Evolutionary conservation across 352 stramenopile species (phyloP).

Genomic region (Globisporangium paroecandrum): DNA sequence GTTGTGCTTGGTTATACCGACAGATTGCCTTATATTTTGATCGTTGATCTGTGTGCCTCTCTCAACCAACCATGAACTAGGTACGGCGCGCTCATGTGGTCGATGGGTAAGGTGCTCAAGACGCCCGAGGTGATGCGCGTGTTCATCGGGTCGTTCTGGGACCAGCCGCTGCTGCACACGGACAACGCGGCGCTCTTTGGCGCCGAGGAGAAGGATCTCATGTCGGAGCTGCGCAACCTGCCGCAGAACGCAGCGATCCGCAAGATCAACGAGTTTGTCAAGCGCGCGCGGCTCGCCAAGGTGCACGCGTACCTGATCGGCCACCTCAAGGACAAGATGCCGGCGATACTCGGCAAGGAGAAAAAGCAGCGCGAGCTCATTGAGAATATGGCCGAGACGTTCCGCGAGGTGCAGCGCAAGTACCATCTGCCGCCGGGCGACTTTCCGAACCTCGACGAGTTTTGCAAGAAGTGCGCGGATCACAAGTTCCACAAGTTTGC

Average conservation of each 20-base stretch:
- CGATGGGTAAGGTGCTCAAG: conserved; percentile 96
- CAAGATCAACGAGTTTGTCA: conserved; percentile 95
- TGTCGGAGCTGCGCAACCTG: conserved; percentile 95
- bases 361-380: conserved; percentile 97
- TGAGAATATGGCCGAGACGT: conserved; percentile 92
- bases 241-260: conserved; percentile 95
- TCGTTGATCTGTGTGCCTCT: neutral
- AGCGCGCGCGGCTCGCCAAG: conserved; percentile 92
- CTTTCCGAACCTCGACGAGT: conserved; percentile 92
- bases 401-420: conserved; percentile 97
- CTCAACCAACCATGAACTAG: conserved; percentile 29
- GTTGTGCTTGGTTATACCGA: conserved; percentile 14
- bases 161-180: conserved; percentile 84
- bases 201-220: conserved; percentile 95
- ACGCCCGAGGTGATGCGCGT: conserved; percentile 97
- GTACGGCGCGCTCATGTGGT: conserved; percentile 99
- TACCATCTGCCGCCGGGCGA: conserved; percentile 94
- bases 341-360: conserved; percentile 95
- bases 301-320: conserved; percentile 98
- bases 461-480: conserved; percentile 70
- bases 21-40: neutral
- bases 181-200: conserved; percentile 94
- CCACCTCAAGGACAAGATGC: conserved; percentile 96
- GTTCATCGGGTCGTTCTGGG: conserved; percentile 98
- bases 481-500: conserved; percentile 92